Evolutionary conservation across 2,329 filamentous ascomycete genomes (phyloP).

Genomic region (Acephala macrosclerotiorum): DNA sequence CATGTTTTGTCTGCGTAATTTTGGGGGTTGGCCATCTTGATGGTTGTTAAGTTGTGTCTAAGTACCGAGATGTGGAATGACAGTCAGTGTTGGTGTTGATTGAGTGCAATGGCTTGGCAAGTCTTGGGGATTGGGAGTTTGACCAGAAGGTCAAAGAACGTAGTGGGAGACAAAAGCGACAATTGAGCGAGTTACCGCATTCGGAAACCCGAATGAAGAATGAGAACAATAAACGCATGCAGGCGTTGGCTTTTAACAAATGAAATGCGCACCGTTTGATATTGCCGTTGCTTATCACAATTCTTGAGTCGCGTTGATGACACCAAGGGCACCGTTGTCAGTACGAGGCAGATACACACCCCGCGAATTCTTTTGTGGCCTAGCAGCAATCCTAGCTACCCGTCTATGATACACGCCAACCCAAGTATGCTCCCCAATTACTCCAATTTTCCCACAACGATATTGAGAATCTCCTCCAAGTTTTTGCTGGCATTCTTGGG

Average conservation of each 20-base stretch:
- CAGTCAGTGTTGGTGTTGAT: not conserved
- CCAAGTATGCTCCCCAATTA: constrained; percentile 23
- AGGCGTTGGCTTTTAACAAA: not conserved
- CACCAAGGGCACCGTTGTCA: not conserved
- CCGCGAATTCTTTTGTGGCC: not conserved
- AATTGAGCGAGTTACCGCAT: not conserved
- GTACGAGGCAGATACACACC: not conserved
- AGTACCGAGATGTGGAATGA: not conserved
- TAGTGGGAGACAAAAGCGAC: not conserved
- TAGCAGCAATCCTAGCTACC: not conserved
- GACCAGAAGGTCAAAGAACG: not conserved
- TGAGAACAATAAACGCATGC: not conserved
- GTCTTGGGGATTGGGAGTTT: too few relatives aligned
- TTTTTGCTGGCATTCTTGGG: constrained; percentile 79
- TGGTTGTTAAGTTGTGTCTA: too few relatives aligned
- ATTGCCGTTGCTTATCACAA: not conserved
- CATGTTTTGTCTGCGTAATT: constrained; percentile 6
- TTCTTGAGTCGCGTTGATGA: not conserved
- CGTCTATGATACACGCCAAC: not conserved
- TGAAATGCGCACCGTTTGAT: not conserved
- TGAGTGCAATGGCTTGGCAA: not conserved
- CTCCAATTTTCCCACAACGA: constrained; percentile 66
- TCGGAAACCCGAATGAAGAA: not conserved
- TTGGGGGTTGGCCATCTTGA: not conserved
- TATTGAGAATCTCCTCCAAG: constrained; percentile 81